Evolutionary conservation across 176 grass and related monocot genomes (phyloP).

Genomic region (Eleusine indica): DNA sequence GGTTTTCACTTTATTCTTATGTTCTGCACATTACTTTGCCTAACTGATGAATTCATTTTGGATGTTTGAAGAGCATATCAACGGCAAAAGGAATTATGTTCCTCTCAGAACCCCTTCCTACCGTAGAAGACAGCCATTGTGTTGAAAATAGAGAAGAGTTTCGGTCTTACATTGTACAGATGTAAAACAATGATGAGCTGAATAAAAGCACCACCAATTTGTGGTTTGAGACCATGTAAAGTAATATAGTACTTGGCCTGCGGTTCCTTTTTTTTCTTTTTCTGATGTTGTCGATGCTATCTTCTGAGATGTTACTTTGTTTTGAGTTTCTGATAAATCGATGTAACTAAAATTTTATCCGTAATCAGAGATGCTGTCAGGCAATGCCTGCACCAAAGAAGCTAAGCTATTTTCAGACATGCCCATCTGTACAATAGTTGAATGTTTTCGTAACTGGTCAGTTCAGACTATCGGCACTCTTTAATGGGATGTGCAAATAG

Average conservation of each 20-base stretch:
- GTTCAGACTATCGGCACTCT: too few relatives aligned
- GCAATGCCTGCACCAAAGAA: background rate
- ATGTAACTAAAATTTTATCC: background rate
- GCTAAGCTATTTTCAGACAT: background rate
- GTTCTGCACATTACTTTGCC: background rate
- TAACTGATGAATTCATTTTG: slow-evolving; percentile 20
- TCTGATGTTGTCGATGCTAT: background rate
- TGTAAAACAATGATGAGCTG: slow-evolving; percentile 17
- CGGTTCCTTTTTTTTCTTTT: background rate
- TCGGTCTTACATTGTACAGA: slow-evolving; percentile 39
- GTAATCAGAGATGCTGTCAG: background rate
- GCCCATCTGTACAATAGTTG: background rate
- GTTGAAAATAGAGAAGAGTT: slow-evolving; percentile 13
- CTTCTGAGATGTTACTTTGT: background rate
- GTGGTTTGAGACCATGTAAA: slow-evolving; percentile 13
- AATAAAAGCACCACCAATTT: slow-evolving; percentile 15
- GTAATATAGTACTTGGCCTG: background rate
- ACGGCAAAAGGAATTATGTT: slow-evolving; percentile 61
- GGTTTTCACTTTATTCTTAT: slow-evolving; percentile 9
- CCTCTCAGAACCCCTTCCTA: slow-evolving; percentile 82
- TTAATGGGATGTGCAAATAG: too few relatives aligned
- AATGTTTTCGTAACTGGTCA: too few relatives aligned
- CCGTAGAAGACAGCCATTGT: slow-evolving; percentile 30
- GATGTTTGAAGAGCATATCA: slow-evolving; percentile 66
- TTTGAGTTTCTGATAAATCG: background rate